Percentiles rank a stretch among this genome's conserved stretches.
Evolutionary conservation across 805 yeast species (phyloP).

Genomic region (Jamesozyma piceae): DNA sequence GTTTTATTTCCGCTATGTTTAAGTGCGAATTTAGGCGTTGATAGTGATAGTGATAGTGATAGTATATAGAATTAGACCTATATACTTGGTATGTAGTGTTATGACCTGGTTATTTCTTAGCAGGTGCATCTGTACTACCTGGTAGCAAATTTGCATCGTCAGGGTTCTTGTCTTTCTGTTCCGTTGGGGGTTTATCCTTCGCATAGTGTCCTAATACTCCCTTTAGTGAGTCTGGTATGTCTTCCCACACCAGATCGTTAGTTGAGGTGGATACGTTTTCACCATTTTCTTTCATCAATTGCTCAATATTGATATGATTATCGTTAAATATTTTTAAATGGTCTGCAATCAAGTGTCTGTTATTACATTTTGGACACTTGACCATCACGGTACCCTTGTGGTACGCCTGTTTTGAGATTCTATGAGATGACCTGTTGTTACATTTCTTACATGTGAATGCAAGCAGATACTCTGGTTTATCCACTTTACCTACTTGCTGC

Average conservation of each 20-base stretch:
- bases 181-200: conserved; percentile 49
- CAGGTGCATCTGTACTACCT: conserved; percentile 4
- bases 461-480: conserved; percentile 72
- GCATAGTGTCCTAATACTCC: conserved; percentile 53
- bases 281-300: conserved; percentile 66
- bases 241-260: conserved; percentile 51
- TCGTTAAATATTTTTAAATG: conserved; percentile 79
- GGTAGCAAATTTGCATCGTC: conserved; percentile 9
- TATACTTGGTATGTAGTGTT: no score
- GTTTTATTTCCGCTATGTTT: no score
- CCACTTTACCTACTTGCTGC: conserved; percentile 38
- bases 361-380: conserved; percentile 85
- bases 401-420: conserved; percentile 89
- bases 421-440: conserved; percentile 72
- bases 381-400: conserved; percentile 76
- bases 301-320: conserved; percentile 61
- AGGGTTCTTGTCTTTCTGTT: conserved; percentile 16
- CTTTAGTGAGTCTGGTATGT: conserved; percentile 27
- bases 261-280: conserved; percentile 57
- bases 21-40: no score
- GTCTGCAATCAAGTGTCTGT: conserved; percentile 86
- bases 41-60: no score
- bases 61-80: no score
- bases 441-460: conserved; percentile 92
- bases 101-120: neutral